Evolutionary conservation across 73 alveolate genomes (phyloP).

Genomic region (Halteria grandinella): DNA sequence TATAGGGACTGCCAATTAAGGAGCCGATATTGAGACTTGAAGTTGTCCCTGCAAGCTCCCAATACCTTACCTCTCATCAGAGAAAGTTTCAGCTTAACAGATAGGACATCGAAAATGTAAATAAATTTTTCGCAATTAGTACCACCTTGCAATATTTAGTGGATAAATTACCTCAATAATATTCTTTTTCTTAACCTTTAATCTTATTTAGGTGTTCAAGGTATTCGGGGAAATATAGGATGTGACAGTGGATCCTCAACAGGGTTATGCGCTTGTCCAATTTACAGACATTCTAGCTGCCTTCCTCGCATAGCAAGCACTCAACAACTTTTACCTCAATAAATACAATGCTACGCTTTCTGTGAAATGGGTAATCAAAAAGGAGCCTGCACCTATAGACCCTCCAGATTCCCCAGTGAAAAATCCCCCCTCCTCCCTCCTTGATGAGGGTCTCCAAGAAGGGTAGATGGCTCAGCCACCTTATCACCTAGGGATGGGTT

Average conservation of each 20-base stretch:
- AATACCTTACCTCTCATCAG: slow-evolving; percentile 18
- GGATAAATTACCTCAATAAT: neutral
- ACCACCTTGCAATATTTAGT: neutral
- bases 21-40: slow-evolving; percentile 40
- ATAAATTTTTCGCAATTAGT: neutral
- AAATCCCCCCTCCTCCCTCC: too few relatives aligned
- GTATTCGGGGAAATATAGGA: slow-evolving; percentile 34
- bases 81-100: slow-evolving; percentile 27
- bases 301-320: slow-evolving; percentile 57
- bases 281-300: slow-evolving; percentile 63
- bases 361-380: slow-evolving; percentile 41
- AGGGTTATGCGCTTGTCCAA: slow-evolving; percentile 46
- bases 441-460: neutral
- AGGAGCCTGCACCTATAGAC: neutral
- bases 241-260: slow-evolving; percentile 5
- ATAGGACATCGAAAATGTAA: slow-evolving; percentile 50
- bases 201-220: slow-evolving; percentile 44
- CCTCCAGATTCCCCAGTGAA: neutral
- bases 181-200: neutral
- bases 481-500: neutral
- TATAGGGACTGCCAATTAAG: slow-evolving; percentile 47
- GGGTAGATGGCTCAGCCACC: neutral
- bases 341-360: slow-evolving; percentile 38
- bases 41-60: slow-evolving; percentile 22
- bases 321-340: slow-evolving; percentile 51